phyloP scores from a whole-genome alignment of 129 eudicot species.

The Saussurea involucrata region DNA sequence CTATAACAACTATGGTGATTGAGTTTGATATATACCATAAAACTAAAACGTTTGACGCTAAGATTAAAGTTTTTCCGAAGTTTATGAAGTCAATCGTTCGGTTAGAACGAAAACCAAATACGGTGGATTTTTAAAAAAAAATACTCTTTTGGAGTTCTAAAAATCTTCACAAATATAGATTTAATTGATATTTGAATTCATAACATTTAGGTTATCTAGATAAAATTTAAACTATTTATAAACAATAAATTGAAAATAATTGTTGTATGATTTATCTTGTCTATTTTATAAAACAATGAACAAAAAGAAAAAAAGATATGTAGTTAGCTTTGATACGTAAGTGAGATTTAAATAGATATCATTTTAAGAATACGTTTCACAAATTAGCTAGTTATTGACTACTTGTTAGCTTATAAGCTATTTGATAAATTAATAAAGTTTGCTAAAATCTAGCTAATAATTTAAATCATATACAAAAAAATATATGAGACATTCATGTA shows the following conservation, averaged over 20 bases:
- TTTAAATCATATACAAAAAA: background rate
- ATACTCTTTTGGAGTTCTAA: too few species aligned
- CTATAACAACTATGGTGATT: background rate
- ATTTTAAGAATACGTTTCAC: too few species aligned
- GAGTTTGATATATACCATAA: too few species aligned
- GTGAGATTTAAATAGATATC: background rate
- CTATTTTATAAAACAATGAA: too few species aligned
- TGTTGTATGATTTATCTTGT: background rate
- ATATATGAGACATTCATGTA: background rate
- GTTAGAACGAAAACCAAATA: background rate
- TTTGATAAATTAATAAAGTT: background rate
- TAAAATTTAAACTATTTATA: too few species aligned
- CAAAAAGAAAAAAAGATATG: too few species aligned
- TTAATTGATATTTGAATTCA: background rate
- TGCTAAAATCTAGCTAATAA: background rate
- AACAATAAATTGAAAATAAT: too few species aligned
- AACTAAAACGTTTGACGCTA: background rate
- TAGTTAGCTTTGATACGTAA: background rate
- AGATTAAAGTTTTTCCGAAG: background rate
- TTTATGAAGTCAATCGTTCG: background rate
- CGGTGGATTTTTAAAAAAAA: too few species aligned
- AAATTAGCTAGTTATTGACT: too few species aligned
- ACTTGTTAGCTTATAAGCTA: background rate
- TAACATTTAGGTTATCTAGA: background rate
- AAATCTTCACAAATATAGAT: background rate